Evolutionary conservation across 2,329 filamentous ascomycete genomes (phyloP), one percentile per base, ranked within the genome.

Genomic region (Dactylellina parvicollis): DNA sequence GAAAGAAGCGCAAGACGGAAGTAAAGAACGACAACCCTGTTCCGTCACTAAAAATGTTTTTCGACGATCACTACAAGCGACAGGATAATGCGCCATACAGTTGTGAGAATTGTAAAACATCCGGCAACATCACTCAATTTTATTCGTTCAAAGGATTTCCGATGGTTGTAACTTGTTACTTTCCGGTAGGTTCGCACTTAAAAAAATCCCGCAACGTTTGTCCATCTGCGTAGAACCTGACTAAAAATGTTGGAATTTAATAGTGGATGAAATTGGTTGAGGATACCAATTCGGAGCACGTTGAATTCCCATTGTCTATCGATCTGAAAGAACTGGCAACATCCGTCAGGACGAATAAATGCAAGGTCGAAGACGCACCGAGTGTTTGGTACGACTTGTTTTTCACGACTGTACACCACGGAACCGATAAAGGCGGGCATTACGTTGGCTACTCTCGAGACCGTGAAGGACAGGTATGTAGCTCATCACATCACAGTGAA

Each of bases 341-440:
- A 3, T 44, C 69, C 7, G 54, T 73, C 1, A 52, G 54, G 40
- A 55, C 54, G 5, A 36, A 46, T 1, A 60, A 73, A 50, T 46
- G 55, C 30, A 73, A 73, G 28, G 26, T 42, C 4, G 69, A 66
- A 9, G 69, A 73, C 47, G 69, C 69, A 12, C 69, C 69, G 12
- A 66, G 60, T 40, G 55, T 73, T 22, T 73, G 69, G 69, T 73
- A 73, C 24, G 69, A 73, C 32, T 20, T 73, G 10, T 73, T 73
- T 20, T 73, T 73, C 16, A 73, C 69, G 10, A 73, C 69, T 14
- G 69, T 73, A 14, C 69, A 73, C 18, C 60, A 73, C 28, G 69
- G 69, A 3, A 55, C 46, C 16, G 69, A 61, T 18, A 60, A 61
- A 26, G 69, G 69, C 30, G 69, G 69, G 24, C 69, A 73, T 14